Base-by-base conservation (phyloP, 2,329 filamentous ascomycete species). In the Pseudogymnoascus sp. region DNA sequence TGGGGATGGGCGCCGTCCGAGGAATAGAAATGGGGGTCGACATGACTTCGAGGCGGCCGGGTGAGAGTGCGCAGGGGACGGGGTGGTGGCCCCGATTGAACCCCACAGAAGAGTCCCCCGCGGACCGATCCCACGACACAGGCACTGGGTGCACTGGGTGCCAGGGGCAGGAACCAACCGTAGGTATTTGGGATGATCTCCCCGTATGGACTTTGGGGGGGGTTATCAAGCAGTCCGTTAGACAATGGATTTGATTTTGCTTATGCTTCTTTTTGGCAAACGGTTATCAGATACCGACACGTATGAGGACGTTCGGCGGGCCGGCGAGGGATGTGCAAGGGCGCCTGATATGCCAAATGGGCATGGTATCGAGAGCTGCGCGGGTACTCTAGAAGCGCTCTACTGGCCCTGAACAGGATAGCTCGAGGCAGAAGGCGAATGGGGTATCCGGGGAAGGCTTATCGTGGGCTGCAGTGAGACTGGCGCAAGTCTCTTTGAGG, bases 1-100 rank as follows among this genome's bases (percentile, higher is more conserved):
- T 88, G 73, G 84, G 81, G 73, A 88, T 87, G 69, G 85, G 85
- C 72, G 83, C 83, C 76, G 84, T 86, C 75, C 85, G 79, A 67
- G 81, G 78, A 73, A 86, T 78, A 71, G 80, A 75, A 70, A 75
- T 78, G 68, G 82, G 77, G 70, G 79, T 81, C 69, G 83, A 81
- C 81, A 85, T 85, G 75, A 72, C 61, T 46, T 31, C 50, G 62
- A 61, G 43, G 43, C 40, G 26, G 31, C 62, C 59, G 56, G 56
- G 56, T 37, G 56, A 60, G 56, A 60, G 46, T 12, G 46, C 46
- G 46, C 46, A 53, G 46, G 46, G 46, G 46, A 53, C 46, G 46
- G 46, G 46, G 46, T 53, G 46, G 24, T 53, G 26, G 46, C 26
- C 22, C 22, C 46, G 46, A 53, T 53, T 53, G 46, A 53, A 53